These are phyloP conservation scores for Rosa multiflora DNA, from an alignment of 306 rosid genomes.

Conservation along the genomic window DNA sequence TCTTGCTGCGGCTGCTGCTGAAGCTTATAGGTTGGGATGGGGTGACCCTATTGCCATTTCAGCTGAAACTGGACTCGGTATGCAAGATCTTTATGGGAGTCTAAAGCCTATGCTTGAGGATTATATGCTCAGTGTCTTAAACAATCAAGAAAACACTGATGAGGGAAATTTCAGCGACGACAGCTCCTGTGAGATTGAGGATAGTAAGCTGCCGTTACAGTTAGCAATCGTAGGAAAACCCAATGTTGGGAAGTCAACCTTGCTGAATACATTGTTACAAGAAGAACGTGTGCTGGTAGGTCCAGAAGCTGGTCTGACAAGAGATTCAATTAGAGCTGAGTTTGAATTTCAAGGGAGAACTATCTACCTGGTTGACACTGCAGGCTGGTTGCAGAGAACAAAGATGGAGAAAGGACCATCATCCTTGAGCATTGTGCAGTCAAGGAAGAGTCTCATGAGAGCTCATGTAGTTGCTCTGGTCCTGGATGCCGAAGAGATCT, in stretches of 20 bases:
- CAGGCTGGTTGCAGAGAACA: constrained; percentile 94
- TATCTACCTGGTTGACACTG: constrained; percentile 87
- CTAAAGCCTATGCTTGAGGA: constrained; percentile 77
- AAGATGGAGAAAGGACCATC: constrained; percentile 88
- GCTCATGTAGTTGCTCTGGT: constrained; percentile 93
- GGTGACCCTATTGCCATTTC: constrained; percentile 95
- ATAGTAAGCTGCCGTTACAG: constrained; percentile 75
- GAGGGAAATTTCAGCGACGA: constrained; percentile 29
- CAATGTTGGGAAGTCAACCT: constrained; percentile 95
- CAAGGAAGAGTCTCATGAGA: constrained; percentile 89
- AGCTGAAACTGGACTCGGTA: constrained; percentile 93
- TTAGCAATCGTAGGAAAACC: constrained; percentile 96
- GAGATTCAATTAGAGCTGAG: constrained; percentile 93
- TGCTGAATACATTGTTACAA: constrained; percentile 79
- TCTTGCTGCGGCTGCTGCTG: constrained; percentile 58
- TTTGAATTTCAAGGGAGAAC: constrained; percentile 90
- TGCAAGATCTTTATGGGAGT: constrained; percentile 67
- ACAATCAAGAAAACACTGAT: constrained; percentile 45
- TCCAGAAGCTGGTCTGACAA: constrained; percentile 94
- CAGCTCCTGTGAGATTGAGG: constrained; percentile 44
- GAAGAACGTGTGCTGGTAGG: constrained; percentile 96
- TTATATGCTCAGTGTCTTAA: constrained; percentile 48
- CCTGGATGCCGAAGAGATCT: constrained; percentile 93
- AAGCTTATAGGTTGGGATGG: constrained; percentile 73
- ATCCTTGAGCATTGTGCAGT: constrained; percentile 93